These are phyloP conservation scores for Ogataea neopini DNA, from an alignment of 805 yeast species.

Conservation along the genomic window DNA sequence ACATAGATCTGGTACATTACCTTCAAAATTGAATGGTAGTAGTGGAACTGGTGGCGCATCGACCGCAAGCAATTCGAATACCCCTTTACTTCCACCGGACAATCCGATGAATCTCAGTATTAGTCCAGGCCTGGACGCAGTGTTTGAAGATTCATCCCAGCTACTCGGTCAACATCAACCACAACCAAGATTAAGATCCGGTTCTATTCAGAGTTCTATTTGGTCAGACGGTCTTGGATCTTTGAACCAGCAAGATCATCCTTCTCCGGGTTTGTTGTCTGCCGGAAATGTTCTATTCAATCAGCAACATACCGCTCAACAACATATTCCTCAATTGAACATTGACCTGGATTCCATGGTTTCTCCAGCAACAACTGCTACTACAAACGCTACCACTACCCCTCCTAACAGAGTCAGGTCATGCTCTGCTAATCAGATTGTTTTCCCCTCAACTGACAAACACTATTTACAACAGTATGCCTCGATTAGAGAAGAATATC, in stretches of 20 bases:
- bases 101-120: conserved; percentile 19
- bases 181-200: conserved; percentile 49
- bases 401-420: conserved; percentile 45
- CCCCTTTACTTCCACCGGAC: conserved; percentile 23
- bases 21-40: conserved; percentile 50
- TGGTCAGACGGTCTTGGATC: conserved; percentile 52
- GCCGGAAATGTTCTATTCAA: conserved; percentile 13
- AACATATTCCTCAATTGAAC: conserved; percentile 29
- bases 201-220: conserved; percentile 56
- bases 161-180: conserved; percentile 14
- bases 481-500: conserved; percentile 27
- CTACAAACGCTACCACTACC: conserved; percentile 17
- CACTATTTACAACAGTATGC: conserved; percentile 27
- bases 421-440: conserved; percentile 45
- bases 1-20: conserved; percentile 78
- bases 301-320: conserved; percentile 18
- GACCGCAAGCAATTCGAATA: conserved; percentile 20
- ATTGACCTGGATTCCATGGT: conserved; percentile 27
- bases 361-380: conserved; percentile 25
- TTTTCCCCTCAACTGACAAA: conserved; percentile 32
- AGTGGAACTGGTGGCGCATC: conserved; percentile 20
- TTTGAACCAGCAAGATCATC: conserved; percentile 17
- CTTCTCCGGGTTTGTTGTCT: conserved; percentile 23
- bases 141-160: conserved; percentile 27
- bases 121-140: conserved; percentile 32